Evolutionary conservation across 1,139 yeast species (phyloP).

Genomic region (Entelexis sorbosivorans): DNA sequence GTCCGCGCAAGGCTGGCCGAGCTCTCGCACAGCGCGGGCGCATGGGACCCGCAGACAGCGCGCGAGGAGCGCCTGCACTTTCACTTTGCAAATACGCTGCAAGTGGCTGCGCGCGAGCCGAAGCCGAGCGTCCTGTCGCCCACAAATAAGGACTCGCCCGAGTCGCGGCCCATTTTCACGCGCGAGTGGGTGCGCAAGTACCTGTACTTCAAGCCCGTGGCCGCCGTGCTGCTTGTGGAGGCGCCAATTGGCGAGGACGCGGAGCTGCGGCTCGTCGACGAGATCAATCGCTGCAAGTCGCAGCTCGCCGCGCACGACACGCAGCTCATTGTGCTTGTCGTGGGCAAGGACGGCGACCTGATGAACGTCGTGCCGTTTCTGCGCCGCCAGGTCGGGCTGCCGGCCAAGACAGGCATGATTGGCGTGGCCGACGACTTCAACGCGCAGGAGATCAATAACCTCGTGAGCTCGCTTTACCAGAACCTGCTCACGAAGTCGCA

Average conservation of each 20-base stretch:
- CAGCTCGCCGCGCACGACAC: constrained; percentile 29
- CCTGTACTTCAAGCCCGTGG: constrained; percentile 35
- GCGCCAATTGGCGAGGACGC: constrained; percentile 27
- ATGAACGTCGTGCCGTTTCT: constrained; percentile 33
- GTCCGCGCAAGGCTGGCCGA: constrained; percentile 16
- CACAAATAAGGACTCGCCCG: constrained; percentile 30
- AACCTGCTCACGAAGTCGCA: constrained; percentile 33
- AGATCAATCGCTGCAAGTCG: constrained; percentile 1
- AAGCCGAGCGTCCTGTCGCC: constrained; percentile 36
- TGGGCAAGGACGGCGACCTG: constrained; percentile 26
- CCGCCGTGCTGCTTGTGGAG: constrained; percentile 28
- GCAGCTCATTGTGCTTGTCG: constrained; percentile 30
- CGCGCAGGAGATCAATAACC: constrained; percentile 33
- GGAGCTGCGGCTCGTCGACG: constrained; percentile 10
- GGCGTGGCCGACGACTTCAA: constrained; percentile 35
- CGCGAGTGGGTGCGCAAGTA: constrained; percentile 44
- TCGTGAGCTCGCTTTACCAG: constrained; percentile 34
- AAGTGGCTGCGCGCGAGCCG: constrained; percentile 7
- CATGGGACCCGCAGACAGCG: constrained; percentile 16
- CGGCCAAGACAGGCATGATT: constrained; percentile 37
- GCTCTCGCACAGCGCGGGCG: constrained; percentile 21
- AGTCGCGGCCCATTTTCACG: constrained; percentile 35
- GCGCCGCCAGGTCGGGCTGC: constrained; percentile 36
- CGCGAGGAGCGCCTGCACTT: constrained; percentile 11
- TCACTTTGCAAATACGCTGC: constrained; percentile 5